Conservation (phyloP, 176 grass and related monocot genomes). For the Oryza rufipogon region DNA sequence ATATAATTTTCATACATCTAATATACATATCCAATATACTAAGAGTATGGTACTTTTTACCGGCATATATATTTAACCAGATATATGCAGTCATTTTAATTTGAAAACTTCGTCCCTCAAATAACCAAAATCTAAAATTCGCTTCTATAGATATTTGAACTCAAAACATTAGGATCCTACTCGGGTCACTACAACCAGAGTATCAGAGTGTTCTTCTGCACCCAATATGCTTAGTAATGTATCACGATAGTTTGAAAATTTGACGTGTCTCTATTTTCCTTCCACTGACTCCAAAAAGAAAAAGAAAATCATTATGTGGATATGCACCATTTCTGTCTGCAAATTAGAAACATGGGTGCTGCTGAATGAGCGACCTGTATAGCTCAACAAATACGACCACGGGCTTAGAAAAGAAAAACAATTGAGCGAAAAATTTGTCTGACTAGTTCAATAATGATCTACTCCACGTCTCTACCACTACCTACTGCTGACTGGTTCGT, state of each 20-base stretch:
- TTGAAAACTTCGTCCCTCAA: too few species aligned
- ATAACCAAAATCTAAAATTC: too few species aligned
- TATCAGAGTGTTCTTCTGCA: too few species aligned
- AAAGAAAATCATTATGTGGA: background rate
- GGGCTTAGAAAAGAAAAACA: background rate
- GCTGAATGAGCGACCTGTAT: background rate
- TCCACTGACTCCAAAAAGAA: background rate
- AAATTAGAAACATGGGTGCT: background rate
- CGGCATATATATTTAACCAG: too few species aligned
- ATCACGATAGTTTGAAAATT: background rate
- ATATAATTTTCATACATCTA: too few species aligned
- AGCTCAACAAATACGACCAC: background rate
- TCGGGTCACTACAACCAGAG: too few species aligned
- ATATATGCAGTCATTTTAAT: too few species aligned
- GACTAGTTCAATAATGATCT: background rate
- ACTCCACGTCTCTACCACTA: too few species aligned
- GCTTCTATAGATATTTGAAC: accelerated
- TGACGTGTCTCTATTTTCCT: background rate
- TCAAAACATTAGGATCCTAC: too few species aligned
- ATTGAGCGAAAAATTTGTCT: background rate
- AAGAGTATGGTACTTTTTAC: too few species aligned
- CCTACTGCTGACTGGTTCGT: conserved; percentile 13
- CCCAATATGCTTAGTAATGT: too few species aligned
- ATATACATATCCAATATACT: too few species aligned
- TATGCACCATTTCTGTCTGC: background rate